Evolutionary conservation across 2,329 filamentous ascomycete species (phyloP).

Genomic region (Colletotrichum sp.): DNA sequence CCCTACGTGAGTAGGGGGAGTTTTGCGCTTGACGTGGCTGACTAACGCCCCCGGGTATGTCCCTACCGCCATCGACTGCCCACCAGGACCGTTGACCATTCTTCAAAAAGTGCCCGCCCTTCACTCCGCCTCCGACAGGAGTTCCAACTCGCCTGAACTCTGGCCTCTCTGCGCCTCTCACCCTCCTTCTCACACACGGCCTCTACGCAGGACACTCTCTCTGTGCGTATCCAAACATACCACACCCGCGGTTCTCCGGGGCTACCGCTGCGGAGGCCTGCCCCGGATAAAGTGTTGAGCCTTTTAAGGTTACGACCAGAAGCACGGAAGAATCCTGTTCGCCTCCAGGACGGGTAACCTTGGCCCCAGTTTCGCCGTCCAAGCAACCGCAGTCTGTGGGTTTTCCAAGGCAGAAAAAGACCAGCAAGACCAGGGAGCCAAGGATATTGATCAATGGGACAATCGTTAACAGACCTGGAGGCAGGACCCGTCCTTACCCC

Average conservation of each 20-base stretch:
- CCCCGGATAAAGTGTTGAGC: neutral
- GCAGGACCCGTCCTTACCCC: neutral
- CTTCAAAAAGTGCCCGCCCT: neutral
- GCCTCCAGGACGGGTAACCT: constrained; percentile 5
- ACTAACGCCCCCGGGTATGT: no score
- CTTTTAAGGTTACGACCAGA: constrained; percentile 1
- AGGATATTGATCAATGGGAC: neutral
- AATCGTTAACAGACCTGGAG: neutral
- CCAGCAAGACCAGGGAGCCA: neutral
- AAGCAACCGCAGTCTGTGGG: constrained; percentile 2
- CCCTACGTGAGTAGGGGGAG: no score
- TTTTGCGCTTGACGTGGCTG: no score
- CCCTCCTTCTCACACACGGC: neutral
- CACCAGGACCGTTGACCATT: neutral
- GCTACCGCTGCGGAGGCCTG: neutral
- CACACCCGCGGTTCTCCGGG: neutral
- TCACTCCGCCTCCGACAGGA: neutral
- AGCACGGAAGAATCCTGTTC: constrained; percentile 8
- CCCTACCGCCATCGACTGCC: neutral
- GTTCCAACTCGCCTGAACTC: neutral
- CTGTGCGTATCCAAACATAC: neutral
- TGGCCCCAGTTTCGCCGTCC: neutral
- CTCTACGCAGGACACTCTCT: neutral
- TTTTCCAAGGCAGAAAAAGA: neutral
- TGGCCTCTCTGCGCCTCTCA: neutral